These are phyloP conservation scores for Eimeria nieschulzi DNA, from an alignment of 169 alveolate species.

Conservation along the genomic window DNA sequence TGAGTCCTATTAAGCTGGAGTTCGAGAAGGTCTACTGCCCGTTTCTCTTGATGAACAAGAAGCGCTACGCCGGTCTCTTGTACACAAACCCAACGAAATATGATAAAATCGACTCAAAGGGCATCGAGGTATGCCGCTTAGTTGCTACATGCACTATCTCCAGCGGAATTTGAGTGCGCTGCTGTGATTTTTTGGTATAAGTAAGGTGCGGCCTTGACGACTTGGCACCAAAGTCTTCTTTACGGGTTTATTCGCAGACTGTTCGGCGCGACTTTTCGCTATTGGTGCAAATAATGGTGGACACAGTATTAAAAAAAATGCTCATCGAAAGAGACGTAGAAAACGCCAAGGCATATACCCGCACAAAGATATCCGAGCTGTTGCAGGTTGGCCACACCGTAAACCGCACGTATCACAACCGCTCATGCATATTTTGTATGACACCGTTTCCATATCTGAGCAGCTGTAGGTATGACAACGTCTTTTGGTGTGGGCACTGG, in stretches of 20 bases:
- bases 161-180: too few species aligned
- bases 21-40: constrained; percentile 99
- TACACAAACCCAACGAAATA: constrained; percentile 95
- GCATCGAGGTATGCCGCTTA: constrained; percentile 83
- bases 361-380: constrained; percentile 81
- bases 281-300: constrained; percentile 95
- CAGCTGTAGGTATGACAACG: not conserved
- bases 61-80: constrained; percentile 97
- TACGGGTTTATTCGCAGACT: constrained; percentile 83
- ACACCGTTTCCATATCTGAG: not conserved
- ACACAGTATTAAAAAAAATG: constrained; percentile 90
- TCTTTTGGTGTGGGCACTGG: not conserved
- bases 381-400: constrained; percentile 25
- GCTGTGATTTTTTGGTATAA: too few species aligned
- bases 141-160: too few species aligned
- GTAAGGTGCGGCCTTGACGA: too few species aligned
- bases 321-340: constrained; percentile 92
- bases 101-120: constrained; percentile 98
- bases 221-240: too few species aligned
- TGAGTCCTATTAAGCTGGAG: constrained; percentile 95
- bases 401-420: not conserved
- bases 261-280: constrained; percentile 98
- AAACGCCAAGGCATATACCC: constrained; percentile 91
- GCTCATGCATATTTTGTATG: not conserved
- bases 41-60: constrained; percentile 95